A percentile compares a stretch with the other conserved stretches of the same genome.
These are phyloP conservation scores for Gaertneriomyces semiglobifer DNA, from an alignment of 192 early-diverging fungal genomes.

Conservation along the genomic window DNA sequence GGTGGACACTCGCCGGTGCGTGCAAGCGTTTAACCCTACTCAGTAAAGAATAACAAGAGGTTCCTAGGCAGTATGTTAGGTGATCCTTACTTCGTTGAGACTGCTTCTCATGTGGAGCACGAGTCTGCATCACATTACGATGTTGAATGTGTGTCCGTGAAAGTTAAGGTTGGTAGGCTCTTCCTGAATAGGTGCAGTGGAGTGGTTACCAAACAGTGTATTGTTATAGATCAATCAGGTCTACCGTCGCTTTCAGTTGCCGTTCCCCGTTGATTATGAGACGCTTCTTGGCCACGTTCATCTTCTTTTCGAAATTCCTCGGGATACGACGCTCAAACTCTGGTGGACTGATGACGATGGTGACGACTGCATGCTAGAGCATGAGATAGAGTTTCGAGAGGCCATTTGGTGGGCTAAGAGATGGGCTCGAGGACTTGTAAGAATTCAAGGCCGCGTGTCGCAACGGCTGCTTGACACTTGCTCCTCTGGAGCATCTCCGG, in stretches of 20 bases:
- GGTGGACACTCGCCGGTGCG: too few species aligned
- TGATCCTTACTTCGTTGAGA: too few species aligned
- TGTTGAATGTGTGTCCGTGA: too few species aligned
- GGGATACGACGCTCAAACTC: neutral
- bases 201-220: neutral
- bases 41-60: too few species aligned
- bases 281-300: constrained; percentile 12
- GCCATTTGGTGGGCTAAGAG: constrained; percentile 9
- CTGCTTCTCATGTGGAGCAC: too few species aligned
- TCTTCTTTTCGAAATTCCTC: constrained; percentile 6
- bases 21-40: too few species aligned
- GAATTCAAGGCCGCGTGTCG: neutral
- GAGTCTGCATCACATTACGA: too few species aligned
- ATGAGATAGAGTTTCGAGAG: constrained; percentile 13
- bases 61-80: too few species aligned
- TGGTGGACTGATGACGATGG: constrained; percentile 27
- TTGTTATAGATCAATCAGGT: neutral
- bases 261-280: neutral
- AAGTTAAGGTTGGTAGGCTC: neutral
- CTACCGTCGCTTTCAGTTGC: neutral
- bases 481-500: too few species aligned
- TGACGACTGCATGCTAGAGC: constrained; percentile 18
- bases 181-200: neutral
- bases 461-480: too few species aligned
- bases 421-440: neutral